Percentiles rank a stretch among this genome's conserved stretches.
These are phyloP conservation scores for Solanum tarijense DNA, from an alignment of 257 asterid genomes.

Conservation along the genomic window DNA sequence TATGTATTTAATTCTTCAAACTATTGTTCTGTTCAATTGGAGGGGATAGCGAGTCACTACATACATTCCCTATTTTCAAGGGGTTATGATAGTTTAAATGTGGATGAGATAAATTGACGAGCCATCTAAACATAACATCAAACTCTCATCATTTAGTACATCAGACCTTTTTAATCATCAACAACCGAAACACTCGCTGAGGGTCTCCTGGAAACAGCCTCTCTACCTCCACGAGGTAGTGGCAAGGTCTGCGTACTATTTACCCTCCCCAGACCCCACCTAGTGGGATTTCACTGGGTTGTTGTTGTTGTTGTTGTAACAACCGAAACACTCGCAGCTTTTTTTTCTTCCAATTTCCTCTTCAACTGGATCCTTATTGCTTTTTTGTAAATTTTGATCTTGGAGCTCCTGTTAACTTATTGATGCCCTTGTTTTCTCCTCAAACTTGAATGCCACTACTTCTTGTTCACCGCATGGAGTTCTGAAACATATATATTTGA, in stretches of 20 bases:
- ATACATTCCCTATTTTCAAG: not conserved
- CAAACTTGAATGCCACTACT: not conserved
- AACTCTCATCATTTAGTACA: not conserved
- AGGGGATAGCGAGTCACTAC: not conserved
- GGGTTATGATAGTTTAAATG: not conserved
- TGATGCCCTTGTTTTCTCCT: not conserved
- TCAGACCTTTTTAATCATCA: not conserved
- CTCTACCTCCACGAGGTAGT: no score
- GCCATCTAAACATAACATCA: not conserved
- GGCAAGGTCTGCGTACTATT: no score
- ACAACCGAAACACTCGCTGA: not conserved
- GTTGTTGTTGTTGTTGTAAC: not conserved
- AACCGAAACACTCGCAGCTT: not conserved
- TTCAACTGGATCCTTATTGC: not conserved
- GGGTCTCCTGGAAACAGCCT: no score
- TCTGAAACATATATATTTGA: not conserved
- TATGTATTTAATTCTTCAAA: constrained; percentile 16
- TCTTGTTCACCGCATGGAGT: not conserved
- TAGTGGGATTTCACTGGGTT: no score
- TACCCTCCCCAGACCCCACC: no score
- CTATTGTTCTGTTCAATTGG: not conserved
- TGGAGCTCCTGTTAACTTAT: not conserved
- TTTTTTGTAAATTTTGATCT: not conserved
- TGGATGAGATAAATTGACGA: not conserved
- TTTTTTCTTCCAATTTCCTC: not conserved